These are phyloP conservation scores for Tricholomella constricta DNA, from an alignment of 768 basidiomycete genomes.

Conservation along the genomic window DNA sequence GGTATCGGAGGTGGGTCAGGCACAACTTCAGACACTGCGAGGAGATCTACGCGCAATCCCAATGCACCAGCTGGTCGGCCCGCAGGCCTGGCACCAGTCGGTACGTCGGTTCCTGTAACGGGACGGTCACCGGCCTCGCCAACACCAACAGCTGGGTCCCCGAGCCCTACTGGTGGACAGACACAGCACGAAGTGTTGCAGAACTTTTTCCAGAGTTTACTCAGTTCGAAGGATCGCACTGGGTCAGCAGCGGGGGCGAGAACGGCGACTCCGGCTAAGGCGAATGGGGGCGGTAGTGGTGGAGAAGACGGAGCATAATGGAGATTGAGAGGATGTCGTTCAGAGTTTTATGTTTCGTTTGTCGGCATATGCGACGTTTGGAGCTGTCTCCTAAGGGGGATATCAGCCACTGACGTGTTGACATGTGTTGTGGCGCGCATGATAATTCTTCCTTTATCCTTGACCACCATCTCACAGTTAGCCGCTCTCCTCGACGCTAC, in stretches of 20 bases:
- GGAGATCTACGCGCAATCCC: slow-evolving; percentile 27
- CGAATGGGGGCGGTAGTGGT: slow-evolving; percentile 35
- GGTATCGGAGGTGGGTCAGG: slow-evolving; percentile 39
- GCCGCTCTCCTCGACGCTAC: not conserved
- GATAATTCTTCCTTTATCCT: slow-evolving; percentile 28
- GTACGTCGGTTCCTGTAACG: slow-evolving; percentile 34
- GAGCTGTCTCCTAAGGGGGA: slow-evolving; percentile 19
- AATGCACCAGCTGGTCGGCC: slow-evolving; percentile 37
- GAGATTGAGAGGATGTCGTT: not conserved
- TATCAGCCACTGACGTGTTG: slow-evolving; percentile 33
- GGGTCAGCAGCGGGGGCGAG: slow-evolving; percentile 2
- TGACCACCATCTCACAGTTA: slow-evolving; percentile 30
- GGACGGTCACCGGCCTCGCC: slow-evolving; percentile 44
- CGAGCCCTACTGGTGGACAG: slow-evolving; percentile 56
- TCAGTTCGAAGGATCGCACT: slow-evolving; percentile 57
- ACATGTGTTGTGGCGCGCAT: slow-evolving; percentile 31
- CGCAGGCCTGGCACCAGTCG: slow-evolving; percentile 41
- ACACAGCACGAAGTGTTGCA: slow-evolving; percentile 83
- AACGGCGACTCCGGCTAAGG: slow-evolving; percentile 24
- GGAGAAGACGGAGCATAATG: slow-evolving; percentile 33
- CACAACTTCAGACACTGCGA: slow-evolving; percentile 23
- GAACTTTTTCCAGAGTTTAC: slow-evolving; percentile 83
- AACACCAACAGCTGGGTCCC: slow-evolving; percentile 29
- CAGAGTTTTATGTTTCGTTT: not conserved
- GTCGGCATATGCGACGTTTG: not conserved